These are phyloP conservation scores for Fusarium chaquense DNA, from an alignment of 2,329 filamentous ascomycete genomes.

Conservation along the genomic window DNA sequence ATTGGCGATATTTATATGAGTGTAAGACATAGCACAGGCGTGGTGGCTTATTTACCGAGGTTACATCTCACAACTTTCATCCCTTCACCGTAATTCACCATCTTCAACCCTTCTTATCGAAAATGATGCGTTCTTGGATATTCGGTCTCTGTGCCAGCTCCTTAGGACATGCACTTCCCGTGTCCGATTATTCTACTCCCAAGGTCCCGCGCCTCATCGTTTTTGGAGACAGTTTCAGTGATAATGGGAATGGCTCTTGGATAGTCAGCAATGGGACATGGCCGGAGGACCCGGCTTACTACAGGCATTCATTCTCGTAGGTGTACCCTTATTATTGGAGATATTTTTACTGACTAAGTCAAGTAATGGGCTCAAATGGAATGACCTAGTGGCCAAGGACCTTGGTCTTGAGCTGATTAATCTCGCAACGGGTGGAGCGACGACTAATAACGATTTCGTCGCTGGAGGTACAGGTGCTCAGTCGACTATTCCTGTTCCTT, in stretches of 20 bases:
- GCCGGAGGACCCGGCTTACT: slow-evolving; percentile 35
- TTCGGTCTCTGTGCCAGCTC: neutral
- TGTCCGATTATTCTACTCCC: neutral
- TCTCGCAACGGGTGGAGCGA: slow-evolving; percentile 30
- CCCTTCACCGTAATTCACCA: slow-evolving; percentile 7
- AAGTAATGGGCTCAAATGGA: slow-evolving; percentile 31
- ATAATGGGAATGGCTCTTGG: slow-evolving; percentile 37
- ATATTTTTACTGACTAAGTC: accelerated
- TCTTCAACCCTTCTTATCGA: neutral
- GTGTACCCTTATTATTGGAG: accelerated
- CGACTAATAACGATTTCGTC: slow-evolving; percentile 27
- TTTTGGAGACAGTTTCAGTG: slow-evolving; percentile 40
- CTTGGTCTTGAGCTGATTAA: slow-evolving; percentile 28
- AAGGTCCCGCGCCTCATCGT: slow-evolving; percentile 18
- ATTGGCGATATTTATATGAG: slow-evolving; percentile 3
- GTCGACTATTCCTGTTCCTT: slow-evolving; percentile 27
- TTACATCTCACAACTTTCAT: neutral
- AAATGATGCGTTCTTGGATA: slow-evolving; percentile 10
- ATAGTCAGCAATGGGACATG: slow-evolving; percentile 32
- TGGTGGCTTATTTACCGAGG: slow-evolving; percentile 17
- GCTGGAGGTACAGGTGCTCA: slow-evolving; percentile 26
- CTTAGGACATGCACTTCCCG: neutral
- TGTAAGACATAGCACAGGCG: slow-evolving; percentile 18
- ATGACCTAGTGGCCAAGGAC: slow-evolving; percentile 16
- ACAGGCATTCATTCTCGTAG: slow-evolving; percentile 32